A percentile compares a stretch with the other conserved stretches of the same genome.
Evolutionary conservation across 2,329 filamentous ascomycete species (phyloP).

Genomic region (Ophiocordyceps camponoti-leonardi): DNA sequence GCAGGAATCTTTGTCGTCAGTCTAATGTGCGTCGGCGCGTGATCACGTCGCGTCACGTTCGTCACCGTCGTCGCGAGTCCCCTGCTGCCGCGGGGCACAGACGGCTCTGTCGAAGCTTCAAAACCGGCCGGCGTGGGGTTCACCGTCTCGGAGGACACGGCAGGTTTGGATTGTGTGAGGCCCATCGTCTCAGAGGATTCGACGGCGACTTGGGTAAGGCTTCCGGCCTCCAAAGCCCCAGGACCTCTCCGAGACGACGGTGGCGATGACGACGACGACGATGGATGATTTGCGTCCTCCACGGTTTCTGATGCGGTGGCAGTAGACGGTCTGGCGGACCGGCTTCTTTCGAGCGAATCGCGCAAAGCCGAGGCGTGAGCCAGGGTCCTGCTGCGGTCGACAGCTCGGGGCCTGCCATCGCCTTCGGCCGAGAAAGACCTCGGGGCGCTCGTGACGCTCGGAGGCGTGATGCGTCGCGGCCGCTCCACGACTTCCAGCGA

Average conservation of each 20-base stretch:
- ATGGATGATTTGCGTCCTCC: neutral
- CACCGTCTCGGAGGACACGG: neutral
- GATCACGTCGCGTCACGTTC: slow-evolving; percentile 1
- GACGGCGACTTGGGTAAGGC: neutral
- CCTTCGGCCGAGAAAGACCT: slow-evolving; percentile 20
- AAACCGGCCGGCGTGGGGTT: neutral
- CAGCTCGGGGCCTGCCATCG: slow-evolving; percentile 10
- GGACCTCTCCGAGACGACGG: neutral
- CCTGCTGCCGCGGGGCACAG: neutral
- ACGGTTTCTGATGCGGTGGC: neutral
- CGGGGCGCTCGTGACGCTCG: slow-evolving; percentile 21
- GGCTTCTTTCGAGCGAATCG: neutral
- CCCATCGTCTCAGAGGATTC: neutral
- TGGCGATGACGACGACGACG: too few species aligned
- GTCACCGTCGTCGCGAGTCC: neutral
- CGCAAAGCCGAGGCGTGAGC: neutral
- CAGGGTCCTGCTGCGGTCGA: neutral
- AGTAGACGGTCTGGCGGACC: neutral
- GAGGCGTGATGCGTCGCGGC: slow-evolving; percentile 21
- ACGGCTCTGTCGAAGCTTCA: neutral
- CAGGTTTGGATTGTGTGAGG: neutral
- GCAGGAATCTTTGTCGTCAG: slow-evolving; percentile 14
- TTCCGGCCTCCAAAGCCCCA: neutral
- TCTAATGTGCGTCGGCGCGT: slow-evolving; percentile 13
- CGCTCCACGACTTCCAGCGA: slow-evolving; percentile 28